phyloP scores from a whole-genome alignment of 2,329 filamentous ascomycete genomes.

The Rugonectria rugulosa region DNA sequence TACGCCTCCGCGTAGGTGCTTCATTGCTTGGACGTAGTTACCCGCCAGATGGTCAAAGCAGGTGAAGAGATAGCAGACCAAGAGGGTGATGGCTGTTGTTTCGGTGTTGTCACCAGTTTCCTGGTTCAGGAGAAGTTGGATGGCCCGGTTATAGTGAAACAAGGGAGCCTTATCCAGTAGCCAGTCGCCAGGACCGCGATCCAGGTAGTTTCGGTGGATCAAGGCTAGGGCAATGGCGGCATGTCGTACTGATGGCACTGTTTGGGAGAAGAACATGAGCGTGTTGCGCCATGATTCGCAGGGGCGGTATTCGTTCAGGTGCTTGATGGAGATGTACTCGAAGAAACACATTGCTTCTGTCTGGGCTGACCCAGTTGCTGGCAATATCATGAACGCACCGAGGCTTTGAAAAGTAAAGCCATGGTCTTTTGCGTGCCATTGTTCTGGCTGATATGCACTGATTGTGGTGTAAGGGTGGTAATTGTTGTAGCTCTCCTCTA shows the following conservation, averaged over 20 bases:
- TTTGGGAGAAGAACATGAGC: slow-evolving; percentile 47
- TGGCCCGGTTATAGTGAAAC: slow-evolving; percentile 41
- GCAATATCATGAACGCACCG: slow-evolving; percentile 35
- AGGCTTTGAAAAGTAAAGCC: slow-evolving; percentile 21
- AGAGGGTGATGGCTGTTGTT: slow-evolving; percentile 43
- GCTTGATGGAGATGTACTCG: slow-evolving; percentile 36
- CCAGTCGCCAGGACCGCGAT: slow-evolving; percentile 23
- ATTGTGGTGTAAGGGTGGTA: neutral
- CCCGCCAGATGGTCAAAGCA: slow-evolving; percentile 48
- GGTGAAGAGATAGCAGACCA: slow-evolving; percentile 50
- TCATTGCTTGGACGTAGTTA: slow-evolving; percentile 44
- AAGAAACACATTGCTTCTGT: slow-evolving; percentile 42
- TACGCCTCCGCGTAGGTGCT: slow-evolving; percentile 46
- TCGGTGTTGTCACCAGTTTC: slow-evolving; percentile 29
- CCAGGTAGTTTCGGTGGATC: slow-evolving; percentile 38
- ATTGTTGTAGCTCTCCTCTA: neutral
- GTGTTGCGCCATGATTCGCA: slow-evolving; percentile 43
- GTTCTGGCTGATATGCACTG: neutral
- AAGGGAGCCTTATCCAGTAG: slow-evolving; percentile 33
- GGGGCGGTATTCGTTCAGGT: slow-evolving; percentile 43
- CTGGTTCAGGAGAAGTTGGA: slow-evolving; percentile 40
- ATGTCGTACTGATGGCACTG: slow-evolving; percentile 44
- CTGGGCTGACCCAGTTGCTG: slow-evolving; percentile 29
- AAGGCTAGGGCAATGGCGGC: slow-evolving; percentile 43
- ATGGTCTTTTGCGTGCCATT: slow-evolving; percentile 4